Evolutionary conservation across 2,329 filamentous ascomycete species (phyloP), one percentile per base, ranked within the genome.

Genomic region (Talaromyces sp.): DNA sequence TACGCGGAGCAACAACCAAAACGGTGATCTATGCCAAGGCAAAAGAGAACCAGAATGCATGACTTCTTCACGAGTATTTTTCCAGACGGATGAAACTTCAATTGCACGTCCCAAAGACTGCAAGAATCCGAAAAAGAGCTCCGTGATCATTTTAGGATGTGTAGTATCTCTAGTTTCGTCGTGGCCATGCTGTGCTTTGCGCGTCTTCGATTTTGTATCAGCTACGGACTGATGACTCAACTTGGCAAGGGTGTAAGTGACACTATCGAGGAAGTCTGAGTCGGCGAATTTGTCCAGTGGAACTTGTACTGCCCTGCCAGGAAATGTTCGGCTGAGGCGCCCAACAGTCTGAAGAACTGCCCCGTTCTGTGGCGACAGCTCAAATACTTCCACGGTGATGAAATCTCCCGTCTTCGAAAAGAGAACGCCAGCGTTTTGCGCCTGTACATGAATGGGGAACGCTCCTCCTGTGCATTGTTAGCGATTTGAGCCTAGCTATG

Each of bases 1-100:
- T 0, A 84, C 80, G 0, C 83, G 79, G 2, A 85, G 56, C 0
- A 84, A 69, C 0, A 86, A 70, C 82, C 82, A 86, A 0, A 80
- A 59, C 0, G 82, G 71, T 11, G 81, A 84, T 45, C 79, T 68
- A 10, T 77, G 70, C 82, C 82, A 85, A 0, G 78, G 79, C 1
- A 54, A 41, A 1, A 60, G 60, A 13, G 60, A 58, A 56, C 67
- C 48, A 2, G 63, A 59, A 71, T 74, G 84, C 9, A 81, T 57
- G 1, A 84, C 75, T 13, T 85, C 82, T 39, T 85, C 81, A 1
- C 80, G 77, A 0, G 79, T 81, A 31, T 79, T 71, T 59, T 85
- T 86, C 43, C 61, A 69, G n/a, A 85, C 72, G 0, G 71, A 68
- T 0, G 51, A 6, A 0, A 63, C 62, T 0, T 65, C 15, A 3